Evolutionary conservation across 805 yeast genomes (phyloP).

Genomic region (Metschnikowia amazonensis): DNA sequence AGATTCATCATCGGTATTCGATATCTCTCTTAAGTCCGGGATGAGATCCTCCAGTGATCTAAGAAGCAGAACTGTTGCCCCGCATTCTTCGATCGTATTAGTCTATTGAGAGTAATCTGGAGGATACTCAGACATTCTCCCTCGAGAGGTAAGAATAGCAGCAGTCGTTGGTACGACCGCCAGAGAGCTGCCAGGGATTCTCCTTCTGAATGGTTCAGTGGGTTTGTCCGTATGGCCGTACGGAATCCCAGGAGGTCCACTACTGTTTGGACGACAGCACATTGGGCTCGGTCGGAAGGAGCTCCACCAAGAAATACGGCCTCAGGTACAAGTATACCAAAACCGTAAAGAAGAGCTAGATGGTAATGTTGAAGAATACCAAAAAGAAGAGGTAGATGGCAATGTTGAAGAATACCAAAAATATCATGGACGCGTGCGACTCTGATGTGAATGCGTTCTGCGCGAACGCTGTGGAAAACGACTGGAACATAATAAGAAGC

Average conservation of each 20-base stretch:
- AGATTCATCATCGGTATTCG: too few relatives aligned
- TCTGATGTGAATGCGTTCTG: conserved; percentile 74
- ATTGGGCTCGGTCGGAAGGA: conserved; percentile 47
- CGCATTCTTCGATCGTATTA: too few relatives aligned
- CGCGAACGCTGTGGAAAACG: conserved; percentile 84
- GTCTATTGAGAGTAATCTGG: too few relatives aligned
- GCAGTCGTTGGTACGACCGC: too few relatives aligned
- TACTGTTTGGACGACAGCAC: conserved; percentile 35
- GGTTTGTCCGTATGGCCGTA: not conserved
- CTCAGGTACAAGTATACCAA: conserved; percentile 60
- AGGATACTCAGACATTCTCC: too few relatives aligned
- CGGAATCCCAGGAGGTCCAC: not conserved
- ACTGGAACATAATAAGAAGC: conserved; percentile 68
- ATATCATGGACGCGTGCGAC: conserved; percentile 63
- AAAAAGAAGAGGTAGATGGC: conserved; percentile 74
- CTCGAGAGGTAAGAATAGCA: too few relatives aligned
- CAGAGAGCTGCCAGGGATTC: too few relatives aligned
- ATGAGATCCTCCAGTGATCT: not conserved
- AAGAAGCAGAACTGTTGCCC: not conserved
- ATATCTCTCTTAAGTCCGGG: not conserved
- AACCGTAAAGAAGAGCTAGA: conserved; percentile 71
- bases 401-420: conserved; percentile 77
- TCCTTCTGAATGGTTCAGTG: too few relatives aligned
- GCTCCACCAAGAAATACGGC: conserved; percentile 45
- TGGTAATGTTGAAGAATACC: too few relatives aligned